Percentiles rank a stretch among this genome's conserved stretches.
Conservation (phyloP, 805 yeast species). For the Metschnikowia picachoensis region DNA sequence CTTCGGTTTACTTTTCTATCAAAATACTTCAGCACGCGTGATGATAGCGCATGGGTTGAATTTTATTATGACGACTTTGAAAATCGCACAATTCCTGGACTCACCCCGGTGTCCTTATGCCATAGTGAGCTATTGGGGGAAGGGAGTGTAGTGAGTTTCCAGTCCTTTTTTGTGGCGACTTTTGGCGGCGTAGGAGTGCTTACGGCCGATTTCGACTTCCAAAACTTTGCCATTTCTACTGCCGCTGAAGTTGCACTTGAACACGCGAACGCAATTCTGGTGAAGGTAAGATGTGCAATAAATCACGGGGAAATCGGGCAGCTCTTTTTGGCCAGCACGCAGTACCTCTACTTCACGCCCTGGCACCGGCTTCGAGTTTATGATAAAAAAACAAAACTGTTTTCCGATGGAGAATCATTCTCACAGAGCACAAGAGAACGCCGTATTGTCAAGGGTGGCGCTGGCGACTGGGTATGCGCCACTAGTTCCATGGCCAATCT, state of each 20-base stretch:
- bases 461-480: slow-evolving; percentile 18
- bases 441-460: slow-evolving; percentile 8
- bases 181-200: slow-evolving; percentile 6
- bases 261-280: neutral
- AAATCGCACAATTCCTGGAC: neutral
- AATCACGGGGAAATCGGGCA: slow-evolving; percentile 17
- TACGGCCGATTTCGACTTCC: slow-evolving; percentile 1
- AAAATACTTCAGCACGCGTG: neutral
- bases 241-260: slow-evolving; percentile 7
- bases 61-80: slow-evolving; percentile 9
- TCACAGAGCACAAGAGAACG: slow-evolving; percentile 5
- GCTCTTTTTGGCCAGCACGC: slow-evolving; percentile 13
- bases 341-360: slow-evolving; percentile 12
- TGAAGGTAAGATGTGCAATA: slow-evolving; percentile 10
- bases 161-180: slow-evolving; percentile 1
- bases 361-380: slow-evolving; percentile 10
- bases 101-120: slow-evolving; percentile 14
- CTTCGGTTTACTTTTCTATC: neutral
- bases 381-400: neutral
- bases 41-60: slow-evolving; percentile 5
- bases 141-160: slow-evolving; percentile 14
- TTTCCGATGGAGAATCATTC: slow-evolving; percentile 3
- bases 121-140: slow-evolving; percentile 17
- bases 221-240: slow-evolving; percentile 1
- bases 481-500: slow-evolving; percentile 10